A percentile compares a stretch with the other conserved stretches of the same genome.
phyloP scores from a whole-genome alignment of 805 yeast genomes.

The Starmerella vitae region DNA sequence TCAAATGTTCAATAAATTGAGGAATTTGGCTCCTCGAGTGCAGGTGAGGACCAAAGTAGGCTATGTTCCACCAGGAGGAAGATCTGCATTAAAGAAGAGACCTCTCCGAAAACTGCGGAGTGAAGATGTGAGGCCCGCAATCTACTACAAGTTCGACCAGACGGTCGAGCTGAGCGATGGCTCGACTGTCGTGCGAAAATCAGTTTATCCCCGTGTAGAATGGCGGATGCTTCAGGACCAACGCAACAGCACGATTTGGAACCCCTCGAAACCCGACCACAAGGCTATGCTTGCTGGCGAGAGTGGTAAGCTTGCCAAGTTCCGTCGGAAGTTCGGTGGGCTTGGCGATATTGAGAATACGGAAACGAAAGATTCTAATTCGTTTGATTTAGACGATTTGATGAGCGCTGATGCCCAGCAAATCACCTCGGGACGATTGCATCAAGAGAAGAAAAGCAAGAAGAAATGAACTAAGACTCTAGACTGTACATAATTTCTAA shows the following conservation, averaged over 20 bases:
- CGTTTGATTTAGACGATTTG: conserved; percentile 19
- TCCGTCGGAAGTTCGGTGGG: conserved; percentile 26
- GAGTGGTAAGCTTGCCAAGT: conserved; percentile 51
- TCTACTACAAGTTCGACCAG: conserved; percentile 80
- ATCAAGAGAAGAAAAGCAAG: conserved; percentile 12
- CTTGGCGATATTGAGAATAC: conserved; percentile 11
- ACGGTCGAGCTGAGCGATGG: conserved; percentile 90
- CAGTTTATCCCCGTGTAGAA: conserved; percentile 81
- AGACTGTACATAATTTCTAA: too few species aligned
- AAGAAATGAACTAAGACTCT: conserved; percentile 18
- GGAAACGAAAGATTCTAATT: background rate
- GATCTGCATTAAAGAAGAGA: conserved; percentile 18
- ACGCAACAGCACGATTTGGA: conserved; percentile 79
- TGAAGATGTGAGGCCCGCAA: conserved; percentile 89
- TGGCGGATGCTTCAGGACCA: conserved; percentile 77
- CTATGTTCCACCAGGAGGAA: conserved; percentile 23
- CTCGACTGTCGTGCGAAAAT: conserved; percentile 66
- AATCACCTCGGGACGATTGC: conserved; percentile 19
- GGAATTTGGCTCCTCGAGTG: conserved; percentile 6
- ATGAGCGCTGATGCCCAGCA: conserved; percentile 22
- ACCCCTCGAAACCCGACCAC: conserved; percentile 68
- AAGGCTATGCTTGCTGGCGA: conserved; percentile 66
- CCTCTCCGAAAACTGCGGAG: conserved; percentile 25
- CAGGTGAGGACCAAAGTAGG: conserved; percentile 12
- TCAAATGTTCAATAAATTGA: conserved; percentile 3